Base-by-base conservation (phyloP, 345 rosid genomes). In the Salix exigua region DNA sequence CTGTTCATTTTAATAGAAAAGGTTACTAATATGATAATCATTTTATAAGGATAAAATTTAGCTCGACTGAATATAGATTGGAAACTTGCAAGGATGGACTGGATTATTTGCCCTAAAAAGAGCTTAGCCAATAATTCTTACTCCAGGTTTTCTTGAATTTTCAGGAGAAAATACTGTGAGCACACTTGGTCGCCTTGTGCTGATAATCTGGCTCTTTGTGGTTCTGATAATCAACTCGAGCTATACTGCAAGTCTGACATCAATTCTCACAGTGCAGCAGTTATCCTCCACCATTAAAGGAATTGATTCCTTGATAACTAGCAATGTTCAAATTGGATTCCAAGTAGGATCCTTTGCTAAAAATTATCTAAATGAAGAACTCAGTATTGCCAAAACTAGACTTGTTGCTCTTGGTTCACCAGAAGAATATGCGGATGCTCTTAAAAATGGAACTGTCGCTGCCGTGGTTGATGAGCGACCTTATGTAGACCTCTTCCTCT, bases 201-300 rank as follows among this genome's bases (percentile, higher is more conserved):
- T 94, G 79, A 81, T 94, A 72, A 86, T 94, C 79, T 94, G 98
- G 98, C 91, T 94, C 51, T 94, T 94, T 74, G 91, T 94, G 25
- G 91, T 94, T 73, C 75, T 94, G 86, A 92, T 94, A 79, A 85
- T 94, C 66, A 91, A 79, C 55, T 94, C 97, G n/a, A 94, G 98
- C 87, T 94, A 94, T 77, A 94, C 94, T n/a, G 98, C 98, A 14
- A 94, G 97, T 79, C 86, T 94, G 82, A 94, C 98, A 69, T 94
- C 97, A 55, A 91, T 94, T 75, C 91, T 94, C 77, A 94, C 97
- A 2, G 92, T 91, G 42, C 92, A 88, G 77, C 98, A 94, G 79
- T 87, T 94, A 51, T 90, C 91, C 77, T 94, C 98, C 5, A 96
- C 96, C n/a, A 90, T 94, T 67, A 85, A 77, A 82, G 96, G 98